phyloP scores from a whole-genome alignment of 1,284 basidiomycete species.

The Ustilago curta region DNA sequence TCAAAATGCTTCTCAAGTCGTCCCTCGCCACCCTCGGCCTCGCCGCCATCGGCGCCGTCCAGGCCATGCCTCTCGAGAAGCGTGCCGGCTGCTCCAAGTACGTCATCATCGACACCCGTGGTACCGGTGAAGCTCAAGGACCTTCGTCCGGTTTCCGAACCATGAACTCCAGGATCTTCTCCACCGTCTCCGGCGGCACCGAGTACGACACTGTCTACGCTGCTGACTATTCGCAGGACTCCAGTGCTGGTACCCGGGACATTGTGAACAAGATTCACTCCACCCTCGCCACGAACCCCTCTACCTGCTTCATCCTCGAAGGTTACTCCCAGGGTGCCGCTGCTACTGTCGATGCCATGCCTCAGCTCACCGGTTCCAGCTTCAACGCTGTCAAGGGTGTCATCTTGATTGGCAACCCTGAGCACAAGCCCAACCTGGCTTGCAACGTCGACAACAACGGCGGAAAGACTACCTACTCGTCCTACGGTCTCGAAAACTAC shows the following conservation, averaged over 20 bases:
- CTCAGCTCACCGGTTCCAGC: constrained; percentile 40
- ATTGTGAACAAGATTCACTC: constrained; percentile 37
- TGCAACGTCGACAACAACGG: constrained; percentile 66
- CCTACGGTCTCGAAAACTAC: constrained; percentile 38
- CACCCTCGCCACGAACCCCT: constrained; percentile 26
- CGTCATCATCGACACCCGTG: constrained; percentile 66
- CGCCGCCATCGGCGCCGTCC: constrained; percentile 19
- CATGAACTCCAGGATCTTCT: constrained; percentile 50
- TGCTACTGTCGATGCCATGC: constrained; percentile 62
- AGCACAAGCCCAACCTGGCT: constrained; percentile 58
- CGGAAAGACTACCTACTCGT: constrained; percentile 52
- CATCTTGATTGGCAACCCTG: constrained; percentile 66
- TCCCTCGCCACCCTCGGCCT: constrained; percentile 17
- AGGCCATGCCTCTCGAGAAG: constrained; percentile 21
- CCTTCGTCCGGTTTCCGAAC: constrained; percentile 51
- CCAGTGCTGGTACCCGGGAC: constrained; percentile 55
- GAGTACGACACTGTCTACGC: constrained; percentile 66
- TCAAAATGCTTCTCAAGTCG: constrained; percentile 25
- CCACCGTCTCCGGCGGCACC: constrained; percentile 40
- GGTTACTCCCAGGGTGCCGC: constrained; percentile 64
- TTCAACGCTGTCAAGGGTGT: constrained; percentile 66
- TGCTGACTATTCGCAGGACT: constrained; percentile 56
- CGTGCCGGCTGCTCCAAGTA: constrained; percentile 33
- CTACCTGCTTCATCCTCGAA: constrained; percentile 45
- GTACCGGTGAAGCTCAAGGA: constrained; percentile 65